These are phyloP conservation scores for Picochlorum sp. DNA, from an alignment of 139 green algal genomes.

Conservation along the genomic window DNA sequence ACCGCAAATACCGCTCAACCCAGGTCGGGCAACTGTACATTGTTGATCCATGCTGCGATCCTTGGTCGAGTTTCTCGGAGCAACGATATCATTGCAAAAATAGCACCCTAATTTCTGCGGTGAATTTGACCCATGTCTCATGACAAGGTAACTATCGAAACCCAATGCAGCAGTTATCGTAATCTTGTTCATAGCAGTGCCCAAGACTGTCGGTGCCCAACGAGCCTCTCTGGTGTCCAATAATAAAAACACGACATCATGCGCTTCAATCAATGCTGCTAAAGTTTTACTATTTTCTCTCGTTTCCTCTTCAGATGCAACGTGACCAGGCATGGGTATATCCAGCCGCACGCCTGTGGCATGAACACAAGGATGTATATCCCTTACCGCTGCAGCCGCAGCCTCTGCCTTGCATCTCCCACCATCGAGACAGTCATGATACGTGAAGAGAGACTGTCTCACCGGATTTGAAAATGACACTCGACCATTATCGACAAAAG, in stretches of 20 bases:
- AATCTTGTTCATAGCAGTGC: constrained; percentile 47
- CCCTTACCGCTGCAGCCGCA: constrained; percentile 65
- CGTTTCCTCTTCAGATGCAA: constrained; percentile 15
- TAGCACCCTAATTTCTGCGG: constrained; percentile 84
- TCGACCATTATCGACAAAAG: constrained; percentile 70
- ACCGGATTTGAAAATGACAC: constrained; percentile 87
- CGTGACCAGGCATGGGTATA: constrained; percentile 91
- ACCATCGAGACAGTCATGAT: constrained; percentile 82
- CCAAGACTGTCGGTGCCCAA: constrained; percentile 87
- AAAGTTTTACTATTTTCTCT: constrained; percentile 33
- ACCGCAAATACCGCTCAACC: constrained; percentile 78
- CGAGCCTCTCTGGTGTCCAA: constrained; percentile 91
- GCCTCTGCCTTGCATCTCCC: constrained; percentile 79
- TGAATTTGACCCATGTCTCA: constrained; percentile 49
- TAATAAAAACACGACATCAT: constrained; percentile 90
- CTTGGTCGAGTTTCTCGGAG: constrained; percentile 75
- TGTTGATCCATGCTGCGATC: constrained; percentile 92
- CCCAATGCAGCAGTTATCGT: constrained; percentile 88
- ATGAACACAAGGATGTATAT: constrained; percentile 57
- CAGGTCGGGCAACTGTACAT: constrained; percentile 88
- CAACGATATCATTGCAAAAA: constrained; percentile 98
- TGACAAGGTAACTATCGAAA: constrained; percentile 84
- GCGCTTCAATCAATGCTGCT: constrained; percentile 43
- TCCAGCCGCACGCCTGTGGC: constrained; percentile 41
- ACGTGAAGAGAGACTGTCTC: constrained; percentile 80